phyloP scores from a whole-genome alignment of 139 green algal genomes.

The Yamagishiella unicocca region DNA sequence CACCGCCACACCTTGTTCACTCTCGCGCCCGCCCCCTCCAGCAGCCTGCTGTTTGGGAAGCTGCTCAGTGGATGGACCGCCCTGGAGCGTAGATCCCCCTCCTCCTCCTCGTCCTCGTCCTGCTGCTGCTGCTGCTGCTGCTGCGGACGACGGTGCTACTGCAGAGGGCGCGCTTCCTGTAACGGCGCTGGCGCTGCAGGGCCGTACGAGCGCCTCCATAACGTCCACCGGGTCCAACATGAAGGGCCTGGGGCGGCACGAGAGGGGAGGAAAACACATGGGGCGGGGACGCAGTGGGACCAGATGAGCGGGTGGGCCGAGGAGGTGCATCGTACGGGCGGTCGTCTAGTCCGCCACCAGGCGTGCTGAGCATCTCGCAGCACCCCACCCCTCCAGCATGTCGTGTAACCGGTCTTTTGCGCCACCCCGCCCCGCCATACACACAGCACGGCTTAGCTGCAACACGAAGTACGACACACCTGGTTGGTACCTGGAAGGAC shows the following conservation, averaged over 20 bases:
- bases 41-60: too few relatives aligned
- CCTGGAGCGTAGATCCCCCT: too few relatives aligned
- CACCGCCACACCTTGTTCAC: neutral
- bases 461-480: too few relatives aligned
- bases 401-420: too few relatives aligned
- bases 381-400: too few relatives aligned
- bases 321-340: neutral
- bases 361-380: too few relatives aligned
- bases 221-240: conserved; percentile 40
- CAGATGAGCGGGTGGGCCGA: neutral
- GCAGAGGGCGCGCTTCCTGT: neutral
- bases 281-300: neutral
- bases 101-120: neutral
- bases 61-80: too few relatives aligned
- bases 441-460: too few relatives aligned
- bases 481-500: conserved; percentile 24
- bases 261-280: too few relatives aligned
- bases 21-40: neutral
- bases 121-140: neutral
- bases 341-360: too few relatives aligned
- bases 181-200: neutral
- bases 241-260: conserved; percentile 27
- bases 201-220: conserved; percentile 14
- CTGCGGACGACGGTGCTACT: neutral
- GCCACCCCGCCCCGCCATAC: too few relatives aligned